phyloP scores from a whole-genome alignment of 2,329 filamentous ascomycete genomes.

The Claviceps maximensis region DNA sequence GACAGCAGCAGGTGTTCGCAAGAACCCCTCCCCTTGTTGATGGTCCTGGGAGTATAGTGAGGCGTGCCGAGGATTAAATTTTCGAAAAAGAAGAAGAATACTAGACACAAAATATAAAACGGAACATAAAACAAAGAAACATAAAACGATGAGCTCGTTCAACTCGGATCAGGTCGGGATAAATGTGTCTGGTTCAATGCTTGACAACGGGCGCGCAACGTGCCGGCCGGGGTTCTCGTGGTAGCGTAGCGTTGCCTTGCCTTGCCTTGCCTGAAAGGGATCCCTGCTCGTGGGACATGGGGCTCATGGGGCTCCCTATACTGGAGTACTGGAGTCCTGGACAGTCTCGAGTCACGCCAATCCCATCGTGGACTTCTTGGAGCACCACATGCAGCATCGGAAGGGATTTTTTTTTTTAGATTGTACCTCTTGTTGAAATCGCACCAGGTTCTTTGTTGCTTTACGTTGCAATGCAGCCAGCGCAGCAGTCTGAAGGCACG shows the following conservation, averaged over 20 bases:
- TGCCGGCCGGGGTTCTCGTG: neutral
- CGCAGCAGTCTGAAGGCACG: too few species aligned
- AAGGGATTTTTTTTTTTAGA: too few species aligned
- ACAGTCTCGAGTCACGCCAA: neutral
- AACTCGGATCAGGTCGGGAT: neutral
- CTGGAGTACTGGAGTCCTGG: too few species aligned
- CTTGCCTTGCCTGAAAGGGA: neutral
- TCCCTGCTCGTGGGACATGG: neutral
- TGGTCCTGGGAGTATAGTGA: neutral
- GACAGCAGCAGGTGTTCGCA: neutral
- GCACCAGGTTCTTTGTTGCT: too few species aligned
- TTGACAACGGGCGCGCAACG: neutral
- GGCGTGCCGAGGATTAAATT: neutral
- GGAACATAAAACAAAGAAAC: neutral
- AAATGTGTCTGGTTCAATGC: neutral
- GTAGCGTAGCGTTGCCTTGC: neutral
- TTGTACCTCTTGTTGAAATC: too few species aligned
- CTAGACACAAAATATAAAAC: neutral
- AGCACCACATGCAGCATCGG: neutral
- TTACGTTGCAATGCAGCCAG: too few species aligned
- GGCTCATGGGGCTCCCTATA: neutral
- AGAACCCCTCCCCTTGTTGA: neutral
- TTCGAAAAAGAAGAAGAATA: neutral
- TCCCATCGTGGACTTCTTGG: neutral
- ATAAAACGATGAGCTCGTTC: too few species aligned